Conservation (phyloP, 768 basidiomycete genomes). For the Tylopilus subfusipes region DNA sequence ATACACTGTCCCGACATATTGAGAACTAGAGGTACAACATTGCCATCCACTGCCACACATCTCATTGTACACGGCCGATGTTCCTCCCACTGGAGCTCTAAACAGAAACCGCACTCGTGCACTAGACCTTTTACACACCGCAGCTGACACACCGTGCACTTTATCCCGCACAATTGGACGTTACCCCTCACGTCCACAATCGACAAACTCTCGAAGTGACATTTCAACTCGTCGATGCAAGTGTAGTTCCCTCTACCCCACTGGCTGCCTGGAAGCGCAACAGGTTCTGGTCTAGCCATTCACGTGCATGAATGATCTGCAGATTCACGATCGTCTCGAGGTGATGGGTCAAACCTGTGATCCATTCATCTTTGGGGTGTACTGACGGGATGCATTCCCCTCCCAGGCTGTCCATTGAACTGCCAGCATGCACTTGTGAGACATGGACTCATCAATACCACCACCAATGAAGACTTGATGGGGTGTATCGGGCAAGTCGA, state of each 20-base stretch:
- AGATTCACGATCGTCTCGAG: constrained; percentile 39
- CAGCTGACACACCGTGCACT: constrained; percentile 48
- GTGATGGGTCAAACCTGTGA: constrained; percentile 34
- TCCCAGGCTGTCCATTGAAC: constrained; percentile 20
- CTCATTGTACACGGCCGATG: too few species aligned
- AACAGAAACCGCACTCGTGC: constrained; percentile 46
- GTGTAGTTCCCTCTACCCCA: constrained; percentile 29
- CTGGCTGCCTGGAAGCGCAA: constrained; percentile 39
- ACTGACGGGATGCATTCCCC: constrained; percentile 17
- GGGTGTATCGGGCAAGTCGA: constrained; percentile 39
- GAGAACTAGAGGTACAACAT: too few species aligned
- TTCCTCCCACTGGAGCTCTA: constrained; percentile 16
- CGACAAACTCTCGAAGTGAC: constrained; percentile 40
- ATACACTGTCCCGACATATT: too few species aligned
- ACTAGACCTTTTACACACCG: constrained; percentile 43
- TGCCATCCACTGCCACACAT: too few species aligned
- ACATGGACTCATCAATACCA: constrained; percentile 9
- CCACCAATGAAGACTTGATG: constrained; percentile 34
- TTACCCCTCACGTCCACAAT: constrained; percentile 44
- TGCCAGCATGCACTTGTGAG: constrained; percentile 14
- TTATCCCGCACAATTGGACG: constrained; percentile 47
- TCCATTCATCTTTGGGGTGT: constrained; percentile 36
- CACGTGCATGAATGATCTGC: constrained; percentile 45
- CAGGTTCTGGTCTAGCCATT: constrained; percentile 51
- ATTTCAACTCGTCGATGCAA: constrained; percentile 42